Conservation (phyloP, 2,329 filamentous ascomycete species). For the Coniochaeta ligniaria region DNA sequence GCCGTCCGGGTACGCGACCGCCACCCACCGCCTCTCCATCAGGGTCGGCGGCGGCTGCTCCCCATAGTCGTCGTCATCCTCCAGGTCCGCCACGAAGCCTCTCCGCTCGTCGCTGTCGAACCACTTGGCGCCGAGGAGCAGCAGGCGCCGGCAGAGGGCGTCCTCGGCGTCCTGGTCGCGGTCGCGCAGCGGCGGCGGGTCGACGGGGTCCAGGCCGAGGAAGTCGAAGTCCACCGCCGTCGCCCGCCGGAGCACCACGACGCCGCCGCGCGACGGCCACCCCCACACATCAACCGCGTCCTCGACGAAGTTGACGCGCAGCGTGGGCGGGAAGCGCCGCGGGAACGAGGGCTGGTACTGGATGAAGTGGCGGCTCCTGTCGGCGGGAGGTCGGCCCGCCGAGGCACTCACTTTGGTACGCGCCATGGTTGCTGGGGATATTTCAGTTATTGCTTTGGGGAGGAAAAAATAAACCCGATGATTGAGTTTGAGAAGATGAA, state of each 20-base stretch:
- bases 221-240: not conserved
- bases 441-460: too few species aligned
- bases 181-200: not conserved
- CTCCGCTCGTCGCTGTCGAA: not conserved
- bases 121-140: slow-evolving; percentile 2
- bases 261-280: not conserved
- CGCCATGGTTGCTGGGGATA: not conserved
- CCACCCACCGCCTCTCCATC: not conserved
- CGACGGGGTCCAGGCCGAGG: slow-evolving; percentile 1
- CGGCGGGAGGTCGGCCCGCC: not conserved
- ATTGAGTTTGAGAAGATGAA: too few species aligned
- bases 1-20: not conserved
- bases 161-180: slow-evolving; percentile 1
- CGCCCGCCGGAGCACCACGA: not conserved
- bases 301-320: not conserved
- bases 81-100: not conserved
- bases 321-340: not conserved
- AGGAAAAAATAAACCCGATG: too few species aligned
- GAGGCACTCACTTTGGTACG: not conserved
- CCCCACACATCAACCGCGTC: not conserved
- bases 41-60: not conserved
- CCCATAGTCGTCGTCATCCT: not conserved
- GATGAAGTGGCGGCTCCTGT: not conserved
- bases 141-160: not conserved
- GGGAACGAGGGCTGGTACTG: not conserved